Evolutionary conservation across 306 rosid species (phyloP).

Genomic region (Dryas octopetala): DNA sequence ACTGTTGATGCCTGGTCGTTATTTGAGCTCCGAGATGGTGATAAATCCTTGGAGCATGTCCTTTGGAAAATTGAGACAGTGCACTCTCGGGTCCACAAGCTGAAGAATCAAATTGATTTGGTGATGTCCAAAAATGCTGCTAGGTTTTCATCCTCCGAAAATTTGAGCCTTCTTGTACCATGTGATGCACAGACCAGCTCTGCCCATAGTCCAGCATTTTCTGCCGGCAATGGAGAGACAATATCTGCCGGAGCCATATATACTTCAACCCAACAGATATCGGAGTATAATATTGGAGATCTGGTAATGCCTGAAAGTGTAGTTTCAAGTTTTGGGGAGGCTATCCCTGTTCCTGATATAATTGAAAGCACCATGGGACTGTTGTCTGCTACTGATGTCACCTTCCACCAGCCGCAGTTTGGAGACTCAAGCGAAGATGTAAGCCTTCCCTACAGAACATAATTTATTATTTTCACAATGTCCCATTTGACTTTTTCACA

Average conservation of each 20-base stretch:
- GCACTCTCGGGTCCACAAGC: conserved; percentile 65
- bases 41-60: conserved; percentile 59
- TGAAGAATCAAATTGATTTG: conserved; percentile 55
- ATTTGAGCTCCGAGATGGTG: conserved; percentile 49
- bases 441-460: conserved; percentile 37
- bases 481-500: background rate
- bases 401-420: conserved; percentile 55
- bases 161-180: conserved; percentile 66
- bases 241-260: conserved; percentile 56
- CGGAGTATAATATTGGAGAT: conserved; percentile 65
- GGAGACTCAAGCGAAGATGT: conserved; percentile 77
- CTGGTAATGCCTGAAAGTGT: conserved; percentile 62
- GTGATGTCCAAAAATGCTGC: conserved; percentile 62
- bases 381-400: conserved; percentile 64
- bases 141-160: conserved; percentile 70
- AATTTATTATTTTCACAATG: background rate
- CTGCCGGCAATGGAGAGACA: conserved; percentile 65
- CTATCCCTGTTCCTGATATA: conserved; percentile 65
- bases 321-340: conserved; percentile 75
- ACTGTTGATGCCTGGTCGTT: conserved; percentile 41
- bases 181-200: conserved; percentile 70
- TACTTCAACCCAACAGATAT: conserved; percentile 42
- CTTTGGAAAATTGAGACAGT: conserved; percentile 66
- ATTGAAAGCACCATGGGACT: conserved; percentile 80
- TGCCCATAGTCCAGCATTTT: conserved; percentile 66